Evolutionary conservation across 352 stramenopile genomes (phyloP).

Genomic region (Phytophthora podocarpi): DNA sequence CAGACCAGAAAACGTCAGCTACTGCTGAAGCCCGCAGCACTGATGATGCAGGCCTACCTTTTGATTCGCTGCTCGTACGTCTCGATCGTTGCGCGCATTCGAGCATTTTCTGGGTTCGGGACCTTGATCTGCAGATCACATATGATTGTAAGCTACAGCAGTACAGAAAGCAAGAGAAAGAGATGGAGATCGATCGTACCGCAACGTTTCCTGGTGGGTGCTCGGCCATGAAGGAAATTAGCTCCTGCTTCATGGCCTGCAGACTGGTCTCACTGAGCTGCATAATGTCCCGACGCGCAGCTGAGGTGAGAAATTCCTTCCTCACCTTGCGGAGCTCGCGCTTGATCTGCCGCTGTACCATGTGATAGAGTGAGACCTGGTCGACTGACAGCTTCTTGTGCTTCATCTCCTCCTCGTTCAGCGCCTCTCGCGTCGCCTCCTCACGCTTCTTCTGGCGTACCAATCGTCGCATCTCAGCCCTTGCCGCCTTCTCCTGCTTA

Average conservation of each 20-base stretch:
- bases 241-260: conserved; percentile 64
- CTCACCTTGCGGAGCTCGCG: conserved; percentile 70
- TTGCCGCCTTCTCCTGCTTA: conserved; percentile 57
- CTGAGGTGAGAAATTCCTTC: conserved; percentile 68
- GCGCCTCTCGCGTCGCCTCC: conserved; percentile 46
- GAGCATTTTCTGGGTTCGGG: conserved; percentile 68
- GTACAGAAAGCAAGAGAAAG: background rate
- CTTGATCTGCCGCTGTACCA: conserved; percentile 61
- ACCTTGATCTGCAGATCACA: conserved; percentile 38
- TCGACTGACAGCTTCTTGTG: conserved; percentile 48
- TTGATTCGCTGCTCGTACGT: conserved; percentile 49
- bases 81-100: conserved; percentile 55
- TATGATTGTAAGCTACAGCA: conserved; percentile 1
- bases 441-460: conserved; percentile 51
- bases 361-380: conserved; percentile 64
- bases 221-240: conserved; percentile 63
- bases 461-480: conserved; percentile 48
- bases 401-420: conserved; percentile 48
- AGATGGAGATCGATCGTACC: conserved; percentile 30
- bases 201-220: conserved; percentile 51
- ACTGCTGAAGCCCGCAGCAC: background rate
- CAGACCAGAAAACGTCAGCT: background rate
- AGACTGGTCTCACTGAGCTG: conserved; percentile 71
- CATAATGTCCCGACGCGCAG: conserved; percentile 64
- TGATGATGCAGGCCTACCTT: conserved; percentile 27